Evolutionary conservation across 306 rosid species (phyloP).

Genomic region (Purshia tridentata): DNA sequence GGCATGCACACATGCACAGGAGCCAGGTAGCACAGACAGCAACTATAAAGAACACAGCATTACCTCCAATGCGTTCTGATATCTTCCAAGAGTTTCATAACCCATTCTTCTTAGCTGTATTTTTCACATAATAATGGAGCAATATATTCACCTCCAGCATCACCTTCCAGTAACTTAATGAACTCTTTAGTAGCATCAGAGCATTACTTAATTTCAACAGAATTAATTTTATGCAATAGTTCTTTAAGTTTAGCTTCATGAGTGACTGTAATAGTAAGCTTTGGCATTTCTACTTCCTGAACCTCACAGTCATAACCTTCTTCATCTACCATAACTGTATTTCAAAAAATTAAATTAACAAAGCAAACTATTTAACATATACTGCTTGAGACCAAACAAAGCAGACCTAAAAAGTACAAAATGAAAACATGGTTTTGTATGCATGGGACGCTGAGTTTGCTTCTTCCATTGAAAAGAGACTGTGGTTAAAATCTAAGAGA

Average conservation of each 20-base stretch:
- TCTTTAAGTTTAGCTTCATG: slow-evolving; percentile 45
- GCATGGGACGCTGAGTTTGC: not conserved
- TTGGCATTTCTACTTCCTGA: slow-evolving; percentile 25
- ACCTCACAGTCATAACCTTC: slow-evolving; percentile 17
- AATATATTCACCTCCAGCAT: slow-evolving; percentile 40
- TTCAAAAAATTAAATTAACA: not conserved
- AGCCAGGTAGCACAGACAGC: not conserved
- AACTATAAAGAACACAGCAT: slow-evolving; percentile 1
- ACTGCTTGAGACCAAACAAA: too few species aligned
- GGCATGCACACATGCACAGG: not conserved
- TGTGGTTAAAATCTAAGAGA: not conserved
- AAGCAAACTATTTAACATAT: not conserved
- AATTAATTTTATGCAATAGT: slow-evolving; percentile 33
- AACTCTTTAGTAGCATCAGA: slow-evolving; percentile 42
- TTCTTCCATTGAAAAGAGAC: slow-evolving; percentile 9
- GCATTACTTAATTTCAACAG: slow-evolving; percentile 36
- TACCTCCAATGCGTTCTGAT: slow-evolving; percentile 69
- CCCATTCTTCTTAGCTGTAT: slow-evolving; percentile 76
- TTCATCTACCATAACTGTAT: slow-evolving; percentile 30
- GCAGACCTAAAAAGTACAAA: not conserved
- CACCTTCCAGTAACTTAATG: slow-evolving; percentile 39
- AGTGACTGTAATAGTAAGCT: slow-evolving; percentile 23
- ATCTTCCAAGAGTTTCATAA: slow-evolving; percentile 54
- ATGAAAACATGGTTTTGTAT: not conserved
- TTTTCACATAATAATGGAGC: slow-evolving; percentile 49